A percentile compares a stretch with the other conserved stretches of the same genome.
These are phyloP conservation scores for Populus ilicifolia DNA, from an alignment of 345 rosid genomes.

Conservation along the genomic window DNA sequence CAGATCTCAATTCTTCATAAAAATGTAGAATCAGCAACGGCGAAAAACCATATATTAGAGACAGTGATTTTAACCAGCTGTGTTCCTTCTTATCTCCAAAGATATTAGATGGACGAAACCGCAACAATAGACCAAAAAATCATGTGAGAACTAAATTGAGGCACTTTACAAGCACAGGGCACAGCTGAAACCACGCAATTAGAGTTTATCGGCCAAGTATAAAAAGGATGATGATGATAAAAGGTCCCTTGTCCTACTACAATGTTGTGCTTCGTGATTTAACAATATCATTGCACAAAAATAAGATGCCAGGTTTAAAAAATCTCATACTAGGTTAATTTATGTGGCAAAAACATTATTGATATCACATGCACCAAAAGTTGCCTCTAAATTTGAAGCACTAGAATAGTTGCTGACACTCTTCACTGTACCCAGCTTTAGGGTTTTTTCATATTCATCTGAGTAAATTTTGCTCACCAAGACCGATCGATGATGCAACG, in stretches of 20 bases:
- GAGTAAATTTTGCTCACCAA: slow-evolving; percentile 56
- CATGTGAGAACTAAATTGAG: neutral
- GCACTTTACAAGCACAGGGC: neutral
- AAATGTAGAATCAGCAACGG: neutral
- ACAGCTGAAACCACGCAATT: neutral
- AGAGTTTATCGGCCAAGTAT: neutral
- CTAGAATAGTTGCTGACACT: neutral
- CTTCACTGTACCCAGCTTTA: neutral
- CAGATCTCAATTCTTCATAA: neutral
- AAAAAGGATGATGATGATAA: neutral
- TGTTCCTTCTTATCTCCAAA: neutral
- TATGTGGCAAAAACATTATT: neutral
- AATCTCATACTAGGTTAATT: neutral
- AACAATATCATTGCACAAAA: neutral
- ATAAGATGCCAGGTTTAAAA: neutral
- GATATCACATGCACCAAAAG: neutral
- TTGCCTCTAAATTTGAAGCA: neutral
- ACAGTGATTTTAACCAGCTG: neutral
- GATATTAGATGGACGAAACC: neutral
- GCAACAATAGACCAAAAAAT: neutral
- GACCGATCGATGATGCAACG: slow-evolving; percentile 98
- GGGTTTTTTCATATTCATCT: neutral
- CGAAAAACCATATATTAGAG: neutral
- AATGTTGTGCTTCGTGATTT: neutral
- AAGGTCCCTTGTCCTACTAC: neutral